Base-by-base conservation (phyloP, 768 basidiomycete species). In the Mycena chlorophos region DNA sequence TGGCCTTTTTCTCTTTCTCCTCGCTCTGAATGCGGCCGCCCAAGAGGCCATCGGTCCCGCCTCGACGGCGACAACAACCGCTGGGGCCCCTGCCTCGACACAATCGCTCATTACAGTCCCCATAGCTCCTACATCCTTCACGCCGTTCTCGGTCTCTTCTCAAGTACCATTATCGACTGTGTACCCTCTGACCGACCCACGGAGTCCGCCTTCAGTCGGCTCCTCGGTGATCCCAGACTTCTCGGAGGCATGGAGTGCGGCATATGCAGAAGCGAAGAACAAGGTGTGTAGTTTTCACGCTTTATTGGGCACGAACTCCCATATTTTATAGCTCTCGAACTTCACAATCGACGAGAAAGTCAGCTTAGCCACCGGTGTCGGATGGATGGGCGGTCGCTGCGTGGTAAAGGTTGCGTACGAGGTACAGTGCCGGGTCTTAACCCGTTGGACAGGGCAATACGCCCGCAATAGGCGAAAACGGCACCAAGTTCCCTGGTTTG, bases 261-360 rank as follows among this genome's bases (percentile, higher is more conserved):
- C 87, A 19, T 82, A 83, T 60, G 66, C 73, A 28, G 86, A 83
- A 57, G 87, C 87, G 19, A 78, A 78, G 61, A 62, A 68, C 4
- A 75, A 80, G 74, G 84, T 85, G 12, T 51, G 13, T 37, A 43
- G 31, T 51, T 26, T 25, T 27, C 20, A 20, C 37, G 51, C 16
- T 23, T 58, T 39, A 22, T 40, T 20, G 28, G 27, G 19, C 27
- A 17, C 23, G 37, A 51, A 25, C 52, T 55, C 30, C 59, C 47
- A 25, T 12, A 56, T 25, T 63, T 57, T 61, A 57, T 56, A 83
- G 80, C 73, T 84, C 22, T 65, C 78, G 2, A 61, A 62, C 14
- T 81, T 82, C 51, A 77, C 83, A 6, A 70, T 88, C 26, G 79
- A 85, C 53, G 80, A 88, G 67, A 89, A 89, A 65, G 81, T 82